A percentile compares a stretch with the other conserved stretches of the same genome.
Conservation (phyloP, 495 filamentous ascomycete species). For the Xylaria venustula region DNA sequence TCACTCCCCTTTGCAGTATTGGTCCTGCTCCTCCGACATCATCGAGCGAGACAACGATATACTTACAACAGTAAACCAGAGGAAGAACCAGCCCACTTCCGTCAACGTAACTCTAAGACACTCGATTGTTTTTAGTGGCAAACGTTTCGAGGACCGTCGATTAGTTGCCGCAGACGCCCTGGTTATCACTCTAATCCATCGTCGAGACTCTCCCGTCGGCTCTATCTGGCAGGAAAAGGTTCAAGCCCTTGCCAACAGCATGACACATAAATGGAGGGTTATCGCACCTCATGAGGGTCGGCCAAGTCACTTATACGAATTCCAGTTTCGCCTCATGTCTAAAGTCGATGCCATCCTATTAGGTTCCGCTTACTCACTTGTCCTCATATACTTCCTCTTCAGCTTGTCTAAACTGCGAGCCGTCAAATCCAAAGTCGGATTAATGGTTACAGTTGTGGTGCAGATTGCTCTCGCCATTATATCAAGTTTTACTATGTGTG, state of each 20-base stretch:
- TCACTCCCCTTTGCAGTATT: slow-evolving; percentile 73
- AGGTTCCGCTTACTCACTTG: slow-evolving; percentile 57
- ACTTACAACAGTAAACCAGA: slow-evolving; percentile 61
- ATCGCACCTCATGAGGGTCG: slow-evolving; percentile 49
- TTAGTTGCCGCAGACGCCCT: slow-evolving; percentile 68
- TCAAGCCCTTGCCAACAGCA: slow-evolving; percentile 42
- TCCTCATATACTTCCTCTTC: slow-evolving; percentile 55
- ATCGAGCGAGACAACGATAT: slow-evolving; percentile 59
- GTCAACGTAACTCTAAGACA: slow-evolving; percentile 69
- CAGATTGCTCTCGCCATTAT: slow-evolving; percentile 67
- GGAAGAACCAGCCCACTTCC: slow-evolving; percentile 50
- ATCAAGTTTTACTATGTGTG: slow-evolving; percentile 63
- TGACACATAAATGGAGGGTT: slow-evolving; percentile 53
- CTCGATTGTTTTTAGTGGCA: slow-evolving; percentile 73
- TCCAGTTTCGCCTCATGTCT: slow-evolving; percentile 67
- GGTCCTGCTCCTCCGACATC: slow-evolving; percentile 59
- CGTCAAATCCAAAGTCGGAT: slow-evolving; percentile 64
- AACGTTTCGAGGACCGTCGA: slow-evolving; percentile 59
- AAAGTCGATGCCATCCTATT: slow-evolving; percentile 57
- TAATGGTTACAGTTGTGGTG: slow-evolving; percentile 62
- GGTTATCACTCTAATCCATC: slow-evolving; percentile 70
- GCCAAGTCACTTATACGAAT: slow-evolving; percentile 64
- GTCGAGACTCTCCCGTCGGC: slow-evolving; percentile 55
- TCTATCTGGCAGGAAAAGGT: slow-evolving; percentile 57
- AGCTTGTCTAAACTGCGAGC: slow-evolving; percentile 61